Conservation (phyloP, 2,329 filamentous ascomycete genomes). For the Metarhizium guizhouense region DNA sequence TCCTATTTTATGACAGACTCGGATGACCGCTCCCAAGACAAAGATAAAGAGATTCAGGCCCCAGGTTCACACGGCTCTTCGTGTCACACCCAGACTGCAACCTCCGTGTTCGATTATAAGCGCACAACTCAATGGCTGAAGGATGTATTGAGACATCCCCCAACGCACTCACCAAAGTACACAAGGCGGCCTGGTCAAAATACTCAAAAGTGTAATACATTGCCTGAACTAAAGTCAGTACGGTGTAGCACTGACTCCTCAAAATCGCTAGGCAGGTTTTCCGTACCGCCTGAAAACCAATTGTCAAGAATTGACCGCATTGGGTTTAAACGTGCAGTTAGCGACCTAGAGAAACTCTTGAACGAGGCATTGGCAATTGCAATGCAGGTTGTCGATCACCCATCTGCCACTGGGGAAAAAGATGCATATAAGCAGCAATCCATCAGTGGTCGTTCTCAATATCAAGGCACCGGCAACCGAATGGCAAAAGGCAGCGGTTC, state of each 20-base stretch:
- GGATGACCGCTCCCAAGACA: not conserved
- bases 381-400: constrained; percentile 26
- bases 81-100: constrained; percentile 15
- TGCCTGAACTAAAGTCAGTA: constrained; percentile 10
- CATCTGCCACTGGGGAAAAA: constrained; percentile 13
- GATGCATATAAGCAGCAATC: constrained; percentile 6
- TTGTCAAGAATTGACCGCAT: constrained; percentile 16
- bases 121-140: constrained; percentile 25
- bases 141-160: constrained; percentile 18
- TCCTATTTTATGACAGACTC: not conserved
- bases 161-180: constrained; percentile 16
- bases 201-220: constrained; percentile 5
- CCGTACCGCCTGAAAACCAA: constrained; percentile 12
- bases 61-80: constrained; percentile 6
- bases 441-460: constrained; percentile 6
- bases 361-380: constrained; percentile 36
- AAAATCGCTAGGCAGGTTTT: constrained; percentile 10
- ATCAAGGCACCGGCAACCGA: constrained; percentile 1
- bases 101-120: constrained; percentile 22
- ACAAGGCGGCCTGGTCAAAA: constrained; percentile 17
- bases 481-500: not conserved
- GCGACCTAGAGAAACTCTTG: constrained; percentile 36
- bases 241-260: constrained; percentile 8
- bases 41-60: not conserved
- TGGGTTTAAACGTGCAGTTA: constrained; percentile 27